Evolutionary conservation across 805 yeast genomes (phyloP).

Genomic region (Hanseniaspora valbyensis): DNA sequence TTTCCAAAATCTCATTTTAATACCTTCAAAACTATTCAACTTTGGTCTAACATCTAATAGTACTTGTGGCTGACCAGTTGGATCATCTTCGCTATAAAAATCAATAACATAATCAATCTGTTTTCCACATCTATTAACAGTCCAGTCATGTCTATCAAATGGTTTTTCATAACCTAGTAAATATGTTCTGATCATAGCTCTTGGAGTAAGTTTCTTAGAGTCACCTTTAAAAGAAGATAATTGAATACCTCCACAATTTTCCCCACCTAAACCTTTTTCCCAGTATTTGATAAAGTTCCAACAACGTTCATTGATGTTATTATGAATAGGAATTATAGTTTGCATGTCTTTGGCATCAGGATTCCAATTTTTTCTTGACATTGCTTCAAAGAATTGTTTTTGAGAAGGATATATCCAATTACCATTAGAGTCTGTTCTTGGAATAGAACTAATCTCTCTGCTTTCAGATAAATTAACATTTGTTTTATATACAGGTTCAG

Average conservation of each 20-base stretch:
- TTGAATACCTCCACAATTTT: constrained; percentile 72
- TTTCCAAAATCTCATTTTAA: constrained; percentile 51
- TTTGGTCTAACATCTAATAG: constrained; percentile 89
- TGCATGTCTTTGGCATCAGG: constrained; percentile 77
- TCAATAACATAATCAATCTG: constrained; percentile 85
- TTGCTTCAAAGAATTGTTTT: constrained; percentile 87
- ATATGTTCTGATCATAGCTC: constrained; percentile 59
- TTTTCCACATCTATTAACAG: constrained; percentile 70
- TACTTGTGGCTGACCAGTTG: constrained; percentile 44
- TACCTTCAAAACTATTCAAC: constrained; percentile 68
- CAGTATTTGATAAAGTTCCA: constrained; percentile 77
- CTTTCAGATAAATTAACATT: constrained; percentile 49
- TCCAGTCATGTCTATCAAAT: constrained; percentile 96
- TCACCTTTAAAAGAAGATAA: constrained; percentile 84
- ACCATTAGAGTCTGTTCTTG: constrained; percentile 52
- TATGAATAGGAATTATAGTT: constrained; percentile 86
- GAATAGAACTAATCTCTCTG: constrained; percentile 70
- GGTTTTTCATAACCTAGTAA: constrained; percentile 65
- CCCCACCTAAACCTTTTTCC: constrained; percentile 56
- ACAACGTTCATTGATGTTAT: constrained; percentile 83
- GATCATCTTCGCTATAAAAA: constrained; percentile 43
- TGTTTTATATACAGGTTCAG: constrained; percentile 27
- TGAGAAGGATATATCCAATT: constrained; percentile 96
- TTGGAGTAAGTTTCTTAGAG: constrained; percentile 71
- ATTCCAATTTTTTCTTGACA: constrained; percentile 81